Evolutionary conservation across 2,329 filamentous ascomycete species (phyloP).

Genomic region (Venturia effusa): DNA sequence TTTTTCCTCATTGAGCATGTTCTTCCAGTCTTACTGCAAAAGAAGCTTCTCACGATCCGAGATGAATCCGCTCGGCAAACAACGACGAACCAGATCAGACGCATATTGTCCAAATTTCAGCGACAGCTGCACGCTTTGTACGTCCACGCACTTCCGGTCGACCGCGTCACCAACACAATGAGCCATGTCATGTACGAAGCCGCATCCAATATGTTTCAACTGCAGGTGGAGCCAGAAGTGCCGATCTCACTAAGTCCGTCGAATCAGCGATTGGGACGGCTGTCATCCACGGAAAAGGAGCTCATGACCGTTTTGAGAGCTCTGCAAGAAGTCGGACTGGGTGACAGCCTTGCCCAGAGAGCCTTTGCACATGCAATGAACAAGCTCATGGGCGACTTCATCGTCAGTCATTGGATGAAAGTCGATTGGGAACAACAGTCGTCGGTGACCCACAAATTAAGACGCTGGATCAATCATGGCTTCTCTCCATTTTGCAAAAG

Average conservation of each 20-base stretch:
- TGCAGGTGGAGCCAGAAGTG: constrained; percentile 15
- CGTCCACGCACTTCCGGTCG: constrained; percentile 47
- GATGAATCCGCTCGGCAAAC: background rate
- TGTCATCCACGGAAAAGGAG: constrained; percentile 11
- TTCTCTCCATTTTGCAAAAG: constrained; percentile 44
- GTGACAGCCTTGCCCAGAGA: constrained; percentile 58
- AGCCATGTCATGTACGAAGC: constrained; percentile 43
- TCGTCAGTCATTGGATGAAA: constrained; percentile 48
- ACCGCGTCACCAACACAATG: constrained; percentile 43
- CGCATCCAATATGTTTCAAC: constrained; percentile 24
- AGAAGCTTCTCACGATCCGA: background rate
- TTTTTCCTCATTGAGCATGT: constrained; percentile 1
- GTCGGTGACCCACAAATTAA: constrained; percentile 48
- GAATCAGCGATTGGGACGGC: constrained; percentile 13
- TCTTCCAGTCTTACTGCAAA: constrained; percentile 13
- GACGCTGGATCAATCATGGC: constrained; percentile 56
- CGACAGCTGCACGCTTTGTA: constrained; percentile 53
- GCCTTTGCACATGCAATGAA: constrained; percentile 64
- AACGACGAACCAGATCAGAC: background rate
- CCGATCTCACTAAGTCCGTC: constrained; percentile 17
- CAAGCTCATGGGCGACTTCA: constrained; percentile 51
- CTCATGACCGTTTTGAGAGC: constrained; percentile 47
- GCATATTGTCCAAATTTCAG: background rate
- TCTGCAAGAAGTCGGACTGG: constrained; percentile 54
- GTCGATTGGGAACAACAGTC: constrained; percentile 48